phyloP scores from a whole-genome alignment of 352 stramenopile species.

The Phytophthora cajani region DNA sequence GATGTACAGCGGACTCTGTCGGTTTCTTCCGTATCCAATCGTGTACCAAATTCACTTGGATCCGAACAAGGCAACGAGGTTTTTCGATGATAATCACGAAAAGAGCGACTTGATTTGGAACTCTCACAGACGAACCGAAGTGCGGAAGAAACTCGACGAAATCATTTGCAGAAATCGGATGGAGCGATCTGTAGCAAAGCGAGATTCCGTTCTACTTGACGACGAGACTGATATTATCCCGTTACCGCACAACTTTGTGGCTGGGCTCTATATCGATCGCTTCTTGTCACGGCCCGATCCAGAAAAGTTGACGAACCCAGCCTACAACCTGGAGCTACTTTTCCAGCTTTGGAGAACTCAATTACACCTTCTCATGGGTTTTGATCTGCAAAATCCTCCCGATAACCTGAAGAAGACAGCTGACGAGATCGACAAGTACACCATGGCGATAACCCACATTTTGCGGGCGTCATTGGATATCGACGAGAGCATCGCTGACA shows the following conservation, averaged over 20 bases:
- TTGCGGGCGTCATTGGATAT: conserved; percentile 67
- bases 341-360: conserved; percentile 78
- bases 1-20: conserved; percentile 76
- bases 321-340: conserved; percentile 80
- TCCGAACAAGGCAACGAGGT: conserved; percentile 68
- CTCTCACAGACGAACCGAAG: conserved; percentile 73
- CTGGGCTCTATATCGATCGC: conserved; percentile 74
- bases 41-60: conserved; percentile 87
- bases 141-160: conserved; percentile 77
- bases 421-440: conserved; percentile 74
- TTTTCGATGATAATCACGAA: conserved; percentile 87
- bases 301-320: conserved; percentile 75
- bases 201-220: conserved; percentile 78
- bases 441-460: conserved; percentile 75
- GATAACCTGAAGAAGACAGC: conserved; percentile 56
- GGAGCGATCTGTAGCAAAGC: conserved; percentile 76
- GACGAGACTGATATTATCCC: conserved; percentile 69
- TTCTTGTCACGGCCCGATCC: conserved; percentile 78
- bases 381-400: conserved; percentile 67
- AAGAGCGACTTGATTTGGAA: conserved; percentile 89
- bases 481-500: conserved; percentile 74
- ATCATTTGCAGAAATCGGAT: conserved; percentile 82
- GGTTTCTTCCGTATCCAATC: conserved; percentile 82
- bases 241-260: conserved; percentile 73
- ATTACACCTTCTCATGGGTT: conserved; percentile 59